Evolutionary conservation across 352 stramenopile genomes (phyloP), one percentile per base, ranked within the genome.

Genomic region (Phytophthora pseudosyringae): DNA sequence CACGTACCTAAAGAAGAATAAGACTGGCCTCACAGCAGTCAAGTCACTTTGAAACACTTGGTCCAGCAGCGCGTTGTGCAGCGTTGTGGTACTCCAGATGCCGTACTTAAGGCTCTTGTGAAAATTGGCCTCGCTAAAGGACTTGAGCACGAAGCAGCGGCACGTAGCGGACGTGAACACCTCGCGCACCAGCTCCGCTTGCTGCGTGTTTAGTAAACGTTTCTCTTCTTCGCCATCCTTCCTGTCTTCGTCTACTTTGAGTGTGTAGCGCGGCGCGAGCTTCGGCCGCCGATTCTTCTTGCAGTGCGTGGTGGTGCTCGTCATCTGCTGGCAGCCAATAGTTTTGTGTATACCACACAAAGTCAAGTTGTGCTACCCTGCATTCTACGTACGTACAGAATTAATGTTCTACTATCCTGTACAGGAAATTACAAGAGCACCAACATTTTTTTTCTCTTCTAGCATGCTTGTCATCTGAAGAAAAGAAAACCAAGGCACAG

Each of bases 21-120:
- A 62, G 7, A 94, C 71, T 11, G 86, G 83, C 1, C 81, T 73
- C 35, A 88, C 73, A 33, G 80, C 74, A 31, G 81, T 81, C 64
- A 91, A 69, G 31, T 93, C 80, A 58, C 84, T 91, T 49, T 73
- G 65, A 45, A 91, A 94, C 0, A 89, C 77, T 56, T 89, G 74
- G 56, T 94, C 79, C 35, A 94, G 51, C 50, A 85, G 50, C 58
- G 76, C 73, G 54, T 91, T 91, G 64, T 90, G 81, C 53, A 75
- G 69, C 68, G 39, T 87, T 15, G 86, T 94, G 55, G 78, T 91
- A 48, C 81, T 91, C 86, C 86, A 94, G 47, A 94, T 58, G 32
- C 86, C 86, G 56, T 80, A 94, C 71, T 94, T 94, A 44, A 94
- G 73, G 44, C 86, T 94, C 71, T 91, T 93, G 73, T 94, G 86